Base-by-base conservation (phyloP, 768 basidiomycete species). In the Mycena kentingensis region DNA sequence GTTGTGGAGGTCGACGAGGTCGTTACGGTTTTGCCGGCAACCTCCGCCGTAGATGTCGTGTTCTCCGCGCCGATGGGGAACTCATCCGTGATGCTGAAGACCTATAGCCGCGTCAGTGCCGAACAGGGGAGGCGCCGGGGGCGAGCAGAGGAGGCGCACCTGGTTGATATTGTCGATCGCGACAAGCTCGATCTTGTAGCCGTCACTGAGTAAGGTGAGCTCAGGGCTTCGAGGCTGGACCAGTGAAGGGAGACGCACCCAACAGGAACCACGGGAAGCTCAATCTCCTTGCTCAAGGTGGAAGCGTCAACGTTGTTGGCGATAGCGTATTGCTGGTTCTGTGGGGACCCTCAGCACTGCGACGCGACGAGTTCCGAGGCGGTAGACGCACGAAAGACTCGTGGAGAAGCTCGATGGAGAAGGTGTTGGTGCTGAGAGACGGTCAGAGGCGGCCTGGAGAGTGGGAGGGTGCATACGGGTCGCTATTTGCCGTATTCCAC, bases 251-350 rank as follows among this genome's bases (percentile, higher is more conserved):
- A 13, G 19, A 1, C 37, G 32, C 45, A 55, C 58, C 16, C 36
- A 13, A 34, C 22, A 13, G 47, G 34, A 5, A 60, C 37, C 10
- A 29, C 35, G n/a, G 46, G 46, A 16, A 60, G 35, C 7, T 44
- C 42, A 15, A 31, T 27, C 21, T 37, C 46, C 6, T 35, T 36
- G 51, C 31, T 52, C 31, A 45, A 26, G 12, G 2, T 11, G 3
- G 58, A 60, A 5, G 58, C 22, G 19, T 49, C 39, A 11, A 60
- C 54, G 27, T 55, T 60, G 24, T 35, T 60, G 24, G 51, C 58
- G 19, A 60, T 18, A 27, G 50, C 58, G 16, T 52, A 48, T 24
- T 43, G 32, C 35, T n/a, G 15, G 32, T 60, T 38, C 58, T 60
- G 29, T 22, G 29, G 26, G 18, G 15, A 10, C 18, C 22, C 15